Percentiles rank a stretch among this genome's conserved stretches.
phyloP scores from a whole-genome alignment of 169 alveolate genomes.

The Plasmodium berghei region DNA sequence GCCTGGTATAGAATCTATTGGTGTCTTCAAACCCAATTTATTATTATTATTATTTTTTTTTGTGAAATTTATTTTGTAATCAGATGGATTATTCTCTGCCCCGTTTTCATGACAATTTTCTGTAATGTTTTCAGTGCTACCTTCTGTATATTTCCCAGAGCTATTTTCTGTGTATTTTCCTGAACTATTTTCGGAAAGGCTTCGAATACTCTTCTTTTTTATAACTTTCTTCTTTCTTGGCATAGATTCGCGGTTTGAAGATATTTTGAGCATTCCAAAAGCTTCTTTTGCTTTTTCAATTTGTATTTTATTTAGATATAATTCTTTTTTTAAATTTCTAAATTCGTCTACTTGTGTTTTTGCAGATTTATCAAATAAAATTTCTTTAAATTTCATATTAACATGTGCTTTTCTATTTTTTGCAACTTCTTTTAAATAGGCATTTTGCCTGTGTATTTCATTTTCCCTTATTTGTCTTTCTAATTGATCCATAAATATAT shows the following conservation, averaged over 20 bases:
- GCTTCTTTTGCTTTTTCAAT: slow-evolving; percentile 76
- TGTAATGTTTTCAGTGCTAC: slow-evolving; percentile 9
- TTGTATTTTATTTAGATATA: slow-evolving; percentile 72
- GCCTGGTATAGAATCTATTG: too few relatives aligned
- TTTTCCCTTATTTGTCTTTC: slow-evolving; percentile 75
- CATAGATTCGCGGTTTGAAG: slow-evolving; percentile 26
- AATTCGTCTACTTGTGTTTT: slow-evolving; percentile 45
- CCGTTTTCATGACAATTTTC: slow-evolving; percentile 5
- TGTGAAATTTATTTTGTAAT: background rate
- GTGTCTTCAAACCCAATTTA: background rate
- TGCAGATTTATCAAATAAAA: slow-evolving; percentile 63
- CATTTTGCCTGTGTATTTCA: slow-evolving; percentile 76
- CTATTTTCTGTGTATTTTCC: slow-evolving; percentile 31
- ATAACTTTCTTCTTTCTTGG: background rate
- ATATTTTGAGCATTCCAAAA: slow-evolving; percentile 46
- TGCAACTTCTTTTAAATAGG: slow-evolving; percentile 76
- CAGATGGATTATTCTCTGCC: slow-evolving; percentile 1
- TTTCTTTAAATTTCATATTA: slow-evolving; percentile 75
- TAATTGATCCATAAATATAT: slow-evolving; percentile 69
- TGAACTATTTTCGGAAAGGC: slow-evolving; percentile 26
- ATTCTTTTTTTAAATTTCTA: slow-evolving; percentile 62
- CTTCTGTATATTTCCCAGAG: slow-evolving; percentile 24
- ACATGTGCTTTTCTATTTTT: slow-evolving; percentile 70
- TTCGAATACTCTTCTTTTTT: slow-evolving; percentile 5
- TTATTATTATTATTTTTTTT: slow-evolving; percentile 7